Conservation (phyloP, 1,284 basidiomycete species). For the Boletus nobilissimus region DNA sequence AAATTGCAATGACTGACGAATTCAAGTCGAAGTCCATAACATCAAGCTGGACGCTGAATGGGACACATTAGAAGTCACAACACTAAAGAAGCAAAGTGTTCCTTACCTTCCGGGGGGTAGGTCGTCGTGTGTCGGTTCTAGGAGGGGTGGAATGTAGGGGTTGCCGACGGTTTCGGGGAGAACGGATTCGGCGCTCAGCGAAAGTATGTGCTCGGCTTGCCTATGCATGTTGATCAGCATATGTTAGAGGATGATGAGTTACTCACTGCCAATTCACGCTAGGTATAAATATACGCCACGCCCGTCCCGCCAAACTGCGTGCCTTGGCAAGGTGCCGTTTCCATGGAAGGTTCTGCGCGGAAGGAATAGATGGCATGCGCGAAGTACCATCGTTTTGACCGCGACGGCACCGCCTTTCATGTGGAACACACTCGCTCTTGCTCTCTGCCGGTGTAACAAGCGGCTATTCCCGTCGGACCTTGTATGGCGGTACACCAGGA, state of each 20-base stretch:
- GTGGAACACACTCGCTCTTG: too few species aligned
- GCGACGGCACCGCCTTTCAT: too few species aligned
- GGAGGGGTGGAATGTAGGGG: not conserved
- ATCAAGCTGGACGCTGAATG: not conserved
- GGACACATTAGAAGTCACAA: not conserved
- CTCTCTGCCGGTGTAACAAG: too few species aligned
- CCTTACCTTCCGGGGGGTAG: not conserved
- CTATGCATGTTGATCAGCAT: not conserved
- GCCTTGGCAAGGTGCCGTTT: too few species aligned
- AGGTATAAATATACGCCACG: not conserved
- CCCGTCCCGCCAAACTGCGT: not conserved
- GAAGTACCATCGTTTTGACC: too few species aligned
- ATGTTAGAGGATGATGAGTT: too few species aligned
- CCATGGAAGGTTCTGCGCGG: too few species aligned
- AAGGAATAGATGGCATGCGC: too few species aligned
- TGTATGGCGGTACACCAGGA: too few species aligned
- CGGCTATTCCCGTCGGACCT: too few species aligned
- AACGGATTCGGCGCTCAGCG: too few species aligned
- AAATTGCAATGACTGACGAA: constrained; percentile 8
- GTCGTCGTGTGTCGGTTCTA: not conserved
- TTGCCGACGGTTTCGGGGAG: not conserved
- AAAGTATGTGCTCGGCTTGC: not conserved
- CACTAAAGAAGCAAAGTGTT: not conserved
- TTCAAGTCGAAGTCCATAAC: not conserved
- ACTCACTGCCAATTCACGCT: too few species aligned